Base-by-base conservation (phyloP, 2,329 filamentous ascomycete genomes). In the Cladosporium sp. region DNA sequence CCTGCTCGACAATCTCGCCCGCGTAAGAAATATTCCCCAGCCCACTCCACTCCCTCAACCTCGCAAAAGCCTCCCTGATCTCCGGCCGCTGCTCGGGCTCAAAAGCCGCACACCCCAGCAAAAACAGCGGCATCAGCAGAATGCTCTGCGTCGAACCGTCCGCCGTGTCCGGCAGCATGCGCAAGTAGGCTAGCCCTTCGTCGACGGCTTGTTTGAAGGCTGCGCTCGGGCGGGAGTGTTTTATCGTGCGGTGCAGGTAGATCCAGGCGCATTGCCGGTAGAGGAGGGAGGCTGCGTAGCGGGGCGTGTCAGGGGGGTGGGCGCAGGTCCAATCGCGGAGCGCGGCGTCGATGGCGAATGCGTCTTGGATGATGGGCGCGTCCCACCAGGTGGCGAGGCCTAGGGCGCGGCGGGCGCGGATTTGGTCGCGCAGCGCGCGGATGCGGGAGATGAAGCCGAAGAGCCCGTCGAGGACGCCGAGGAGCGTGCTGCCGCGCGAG, bases 401-500 rank as follows among this genome's bases (percentile, higher is more conserved):
- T 48, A 78, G 63, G 48, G 75, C 70, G 58, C 89, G 83, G 45
- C 88, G 83, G 27, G 74, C 72, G 5, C 90, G 80, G 54, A 95
- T 86, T 2, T 76, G 77, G 65, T 91, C 85, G 36, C 89, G 80
- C 32, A 95, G 79, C 11, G 80, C 79, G 1, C 87, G 89, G 53
- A 94, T 92, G 60, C 87, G 82, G 7, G 85, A 84, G 25, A 95
- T 83, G 62, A 86, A 84, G 29, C 79, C 78, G 63, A 95, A 90
- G 2, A 95, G 73, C 1, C 88, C 88, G 60, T 95, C 89, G 35
- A 86, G 82, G 20, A 95, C 84, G 18, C 90, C 90, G 5, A 95
- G 74, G 4, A 95, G 74, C n/a, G 72, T 75, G 7, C 77, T 78
- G 2, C 76, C 78, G 73, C 1, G 76, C 72, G 45, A 78, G 76